phyloP scores from a whole-genome alignment of 257 asterid genomes.

The Solanum paucissectum region DNA sequence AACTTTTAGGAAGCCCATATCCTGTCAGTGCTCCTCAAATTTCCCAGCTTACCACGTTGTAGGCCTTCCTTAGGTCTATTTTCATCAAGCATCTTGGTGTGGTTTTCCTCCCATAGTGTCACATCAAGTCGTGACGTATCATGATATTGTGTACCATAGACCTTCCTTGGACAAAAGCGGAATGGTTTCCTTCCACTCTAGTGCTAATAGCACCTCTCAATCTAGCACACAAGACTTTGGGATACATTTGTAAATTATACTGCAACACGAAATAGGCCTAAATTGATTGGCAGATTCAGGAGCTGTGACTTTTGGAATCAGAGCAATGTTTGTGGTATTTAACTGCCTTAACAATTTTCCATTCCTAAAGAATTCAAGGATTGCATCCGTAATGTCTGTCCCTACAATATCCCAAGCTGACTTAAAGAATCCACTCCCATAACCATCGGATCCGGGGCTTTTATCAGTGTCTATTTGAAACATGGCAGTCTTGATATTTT shows the following conservation, averaged over 20 bases:
- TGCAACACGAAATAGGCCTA: not conserved
- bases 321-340: not conserved
- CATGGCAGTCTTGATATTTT: not conserved
- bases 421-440: not conserved
- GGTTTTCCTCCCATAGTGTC: too few species aligned
- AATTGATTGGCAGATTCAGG: not conserved
- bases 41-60: not conserved
- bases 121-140: too few species aligned
- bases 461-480: not conserved
- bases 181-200: not conserved
- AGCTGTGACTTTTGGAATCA: not conserved
- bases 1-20: too few species aligned
- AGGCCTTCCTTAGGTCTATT: not conserved
- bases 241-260: not conserved
- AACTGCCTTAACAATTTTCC: not conserved
- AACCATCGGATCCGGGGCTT: not conserved
- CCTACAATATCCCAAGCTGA: not conserved
- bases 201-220: not conserved
- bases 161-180: not conserved
- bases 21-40: not conserved
- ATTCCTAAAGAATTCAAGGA: not conserved
- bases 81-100: too few species aligned
- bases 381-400: not conserved
- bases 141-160: not conserved
- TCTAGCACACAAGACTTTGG: not conserved